Percentiles rank a stretch among this genome's conserved stretches.
Conservation (phyloP, 1,139 yeast species). For the Suhomyces maxii region DNA sequence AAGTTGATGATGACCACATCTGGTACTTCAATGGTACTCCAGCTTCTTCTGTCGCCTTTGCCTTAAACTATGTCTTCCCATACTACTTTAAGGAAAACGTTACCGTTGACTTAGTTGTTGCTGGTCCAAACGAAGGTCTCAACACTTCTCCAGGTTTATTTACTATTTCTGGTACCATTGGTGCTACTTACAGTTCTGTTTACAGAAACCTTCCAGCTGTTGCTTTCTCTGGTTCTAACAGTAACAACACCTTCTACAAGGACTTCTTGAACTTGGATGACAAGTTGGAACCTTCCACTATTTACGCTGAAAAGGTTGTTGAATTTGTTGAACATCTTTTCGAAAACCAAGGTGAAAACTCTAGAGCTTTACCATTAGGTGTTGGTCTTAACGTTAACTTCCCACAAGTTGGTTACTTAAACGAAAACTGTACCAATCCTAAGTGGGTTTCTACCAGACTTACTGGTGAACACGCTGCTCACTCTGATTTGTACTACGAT, state of each 20-base stretch:
- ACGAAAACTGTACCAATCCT: slow-evolving; percentile 38
- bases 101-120: slow-evolving; percentile 43
- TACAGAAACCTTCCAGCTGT: slow-evolving; percentile 45
- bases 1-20: slow-evolving; percentile 39
- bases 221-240: slow-evolving; percentile 47
- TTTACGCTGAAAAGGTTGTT: slow-evolving; percentile 40
- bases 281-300: slow-evolving; percentile 37
- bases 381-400: slow-evolving; percentile 50
- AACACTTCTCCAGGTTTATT: slow-evolving; percentile 42
- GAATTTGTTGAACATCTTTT: slow-evolving; percentile 42
- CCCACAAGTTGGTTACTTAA: slow-evolving; percentile 41
- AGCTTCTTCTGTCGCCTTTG: slow-evolving; percentile 45
- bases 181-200: slow-evolving; percentile 45
- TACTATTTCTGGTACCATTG: slow-evolving; percentile 48
- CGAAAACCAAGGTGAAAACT: slow-evolving; percentile 27
- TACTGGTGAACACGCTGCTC: slow-evolving; percentile 35
- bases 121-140: slow-evolving; percentile 51
- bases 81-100: slow-evolving; percentile 32
- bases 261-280: slow-evolving; percentile 36
- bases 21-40: slow-evolving; percentile 56
- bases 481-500: slow-evolving; percentile 32
- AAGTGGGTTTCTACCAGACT: slow-evolving; percentile 39
- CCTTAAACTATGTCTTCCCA: slow-evolving; percentile 43
- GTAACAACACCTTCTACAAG: slow-evolving; percentile 44
- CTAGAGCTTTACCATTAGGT: slow-evolving; percentile 41